Conservation (phyloP, 2,329 filamentous ascomycete species). For the Aschersonia sp. region DNA sequence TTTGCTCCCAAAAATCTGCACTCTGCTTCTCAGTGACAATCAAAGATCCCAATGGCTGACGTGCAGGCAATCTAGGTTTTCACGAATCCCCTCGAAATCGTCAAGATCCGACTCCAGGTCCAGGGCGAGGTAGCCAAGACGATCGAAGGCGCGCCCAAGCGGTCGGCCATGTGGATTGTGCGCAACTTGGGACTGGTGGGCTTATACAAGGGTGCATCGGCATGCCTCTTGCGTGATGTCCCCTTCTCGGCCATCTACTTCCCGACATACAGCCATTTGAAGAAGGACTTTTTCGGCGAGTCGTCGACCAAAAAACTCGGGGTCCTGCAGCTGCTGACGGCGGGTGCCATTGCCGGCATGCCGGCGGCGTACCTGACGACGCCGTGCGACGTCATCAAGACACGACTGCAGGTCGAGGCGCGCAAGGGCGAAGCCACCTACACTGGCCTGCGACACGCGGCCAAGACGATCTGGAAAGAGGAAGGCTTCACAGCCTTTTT, state of each 20-base stretch:
- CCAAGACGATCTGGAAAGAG: conserved; percentile 68
- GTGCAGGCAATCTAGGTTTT: conserved; percentile 48
- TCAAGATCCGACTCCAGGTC: conserved; percentile 96
- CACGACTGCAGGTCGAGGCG: conserved; percentile 89
- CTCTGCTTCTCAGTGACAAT: no score
- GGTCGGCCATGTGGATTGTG: conserved; percentile 96
- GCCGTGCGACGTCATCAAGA: conserved; percentile 98
- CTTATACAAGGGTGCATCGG: conserved; percentile 90
- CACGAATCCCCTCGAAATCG: conserved; percentile 95
- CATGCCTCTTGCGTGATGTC: conserved; percentile 88
- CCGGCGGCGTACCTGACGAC: conserved; percentile 89
- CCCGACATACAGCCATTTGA: conserved; percentile 88
- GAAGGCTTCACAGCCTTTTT: conserved; percentile 96
- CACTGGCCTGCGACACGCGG: conserved; percentile 74
- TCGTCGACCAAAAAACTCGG: conserved; percentile 75
- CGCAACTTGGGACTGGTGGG: conserved; percentile 86
- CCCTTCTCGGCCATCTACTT: conserved; percentile 99
- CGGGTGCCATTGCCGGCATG: conserved; percentile 89
- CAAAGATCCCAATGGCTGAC: neutral
- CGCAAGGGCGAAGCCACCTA: conserved; percentile 88
- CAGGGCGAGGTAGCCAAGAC: conserved; percentile 91
- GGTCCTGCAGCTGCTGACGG: conserved; percentile 78
- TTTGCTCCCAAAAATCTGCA: no score
- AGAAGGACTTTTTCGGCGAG: conserved; percentile 89
- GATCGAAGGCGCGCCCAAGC: conserved; percentile 65